phyloP scores from a whole-genome alignment of 73 alveolate genomes.

The Tetrahymena malaccensis region DNA sequence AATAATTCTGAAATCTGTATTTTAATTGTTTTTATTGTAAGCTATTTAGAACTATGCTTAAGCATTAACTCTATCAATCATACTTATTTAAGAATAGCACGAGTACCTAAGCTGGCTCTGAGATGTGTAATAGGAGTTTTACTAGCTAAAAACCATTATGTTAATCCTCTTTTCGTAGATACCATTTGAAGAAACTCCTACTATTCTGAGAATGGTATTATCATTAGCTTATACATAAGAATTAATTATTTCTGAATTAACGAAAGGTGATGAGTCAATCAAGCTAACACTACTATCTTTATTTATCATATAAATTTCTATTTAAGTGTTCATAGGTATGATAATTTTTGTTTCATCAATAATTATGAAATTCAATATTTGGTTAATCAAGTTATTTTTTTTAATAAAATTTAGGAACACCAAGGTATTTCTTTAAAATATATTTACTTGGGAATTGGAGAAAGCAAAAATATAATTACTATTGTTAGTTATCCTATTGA shows the following conservation, averaged over 20 bases:
- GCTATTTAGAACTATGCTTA: background rate
- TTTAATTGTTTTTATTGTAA: too few relatives aligned
- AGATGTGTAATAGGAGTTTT: background rate
- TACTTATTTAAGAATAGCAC: background rate
- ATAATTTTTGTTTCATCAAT: background rate
- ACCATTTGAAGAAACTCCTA: background rate
- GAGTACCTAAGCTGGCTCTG: background rate
- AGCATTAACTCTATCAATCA: background rate
- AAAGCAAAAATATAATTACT: background rate
- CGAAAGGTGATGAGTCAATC: background rate
- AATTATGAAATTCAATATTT: background rate
- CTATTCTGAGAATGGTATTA: background rate
- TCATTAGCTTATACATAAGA: background rate
- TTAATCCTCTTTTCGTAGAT: background rate
- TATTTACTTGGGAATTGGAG: background rate
- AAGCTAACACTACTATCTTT: background rate
- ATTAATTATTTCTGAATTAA: background rate
- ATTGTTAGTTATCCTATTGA: background rate
- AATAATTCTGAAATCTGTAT: background rate
- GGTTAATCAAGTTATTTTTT: too few relatives aligned
- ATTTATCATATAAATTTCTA: background rate
- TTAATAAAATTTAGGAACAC: too few relatives aligned
- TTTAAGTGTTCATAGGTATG: background rate
- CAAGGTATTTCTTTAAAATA: background rate
- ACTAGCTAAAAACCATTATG: background rate